Evolutionary conservation across 345 rosid species (phyloP).

Genomic region (Garcia nutans): DNA sequence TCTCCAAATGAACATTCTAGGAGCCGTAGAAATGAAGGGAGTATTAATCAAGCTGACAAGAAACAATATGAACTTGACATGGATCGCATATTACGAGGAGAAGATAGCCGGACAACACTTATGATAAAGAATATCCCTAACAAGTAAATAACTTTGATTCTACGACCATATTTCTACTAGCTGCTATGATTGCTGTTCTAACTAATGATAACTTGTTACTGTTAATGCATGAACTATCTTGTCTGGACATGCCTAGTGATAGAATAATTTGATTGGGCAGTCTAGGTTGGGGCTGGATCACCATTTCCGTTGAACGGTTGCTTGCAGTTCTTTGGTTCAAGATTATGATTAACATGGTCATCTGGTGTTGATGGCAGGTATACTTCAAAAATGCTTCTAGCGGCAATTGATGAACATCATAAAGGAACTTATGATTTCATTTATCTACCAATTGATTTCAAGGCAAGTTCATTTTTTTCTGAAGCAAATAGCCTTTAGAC

Average conservation of each 20-base stretch:
- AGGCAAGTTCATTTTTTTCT: slow-evolving; percentile 41
- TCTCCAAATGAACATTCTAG: slow-evolving; percentile 69
- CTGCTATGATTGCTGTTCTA: neutral
- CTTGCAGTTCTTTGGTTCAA: neutral
- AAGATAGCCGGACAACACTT: slow-evolving; percentile 82
- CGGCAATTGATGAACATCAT: slow-evolving; percentile 65
- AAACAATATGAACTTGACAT: slow-evolving; percentile 87
- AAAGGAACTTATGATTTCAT: slow-evolving; percentile 66
- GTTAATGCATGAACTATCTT: neutral
- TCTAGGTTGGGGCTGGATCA: neutral
- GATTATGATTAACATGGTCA: neutral
- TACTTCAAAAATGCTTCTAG: slow-evolving; percentile 70
- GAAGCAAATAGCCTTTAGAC: neutral
- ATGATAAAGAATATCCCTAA: slow-evolving; percentile 98
- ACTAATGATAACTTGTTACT: neutral
- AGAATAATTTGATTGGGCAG: neutral
- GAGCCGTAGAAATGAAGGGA: slow-evolving; percentile 72
- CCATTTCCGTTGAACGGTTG: neutral
- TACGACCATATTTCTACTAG: neutral
- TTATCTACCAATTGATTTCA: slow-evolving; percentile 72
- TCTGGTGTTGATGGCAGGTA: slow-evolving; percentile 44
- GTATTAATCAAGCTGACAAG: slow-evolving; percentile 64
- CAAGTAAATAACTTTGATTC: slow-evolving; percentile 48
- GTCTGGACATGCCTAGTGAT: neutral
- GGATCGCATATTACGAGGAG: slow-evolving; percentile 72